Base-by-base conservation (phyloP, 345 rosid genomes). In the Arabidopsis arenosa region DNA sequence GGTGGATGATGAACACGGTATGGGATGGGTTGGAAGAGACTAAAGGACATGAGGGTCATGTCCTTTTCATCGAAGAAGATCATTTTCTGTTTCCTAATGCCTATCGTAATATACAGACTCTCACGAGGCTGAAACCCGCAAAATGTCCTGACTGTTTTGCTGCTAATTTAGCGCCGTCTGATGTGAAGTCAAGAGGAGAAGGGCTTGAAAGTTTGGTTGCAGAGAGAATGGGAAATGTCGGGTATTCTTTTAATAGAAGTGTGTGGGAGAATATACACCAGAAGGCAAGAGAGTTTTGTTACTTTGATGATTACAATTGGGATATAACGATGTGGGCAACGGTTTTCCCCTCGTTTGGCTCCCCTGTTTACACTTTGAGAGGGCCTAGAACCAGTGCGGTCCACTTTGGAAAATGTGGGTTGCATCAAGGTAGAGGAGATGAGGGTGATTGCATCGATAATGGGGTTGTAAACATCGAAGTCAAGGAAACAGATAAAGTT, bases 1-100 rank as follows among this genome's bases (percentile, higher is more conserved):
- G 99, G 99, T 95, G 98, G 99, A 92, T 95, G 99, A 95, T 95
- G 98, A 95, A 95, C 78, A 89, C 90, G 0, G 90, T 90, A 32
- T 95, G 99, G 98, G 98, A 95, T 83, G 98, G 99, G 28, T 73
- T 92, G 61, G 71, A 81, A 39, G 98, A 93, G 87, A 95, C 97
- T 37, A 74, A 64, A 63, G 82, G 65, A 28, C 94, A 85, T 35
- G 26, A 56, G 0, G 97, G 93, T 3, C 94, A 93, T 82, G 81
- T 90, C 73, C 96, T 92, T 80, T 95, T 95, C 86, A 92, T 95
- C 8, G 99, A 95, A 61, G 99, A 92, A 81, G 98, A 95, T 86
- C 99, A 95, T 78, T 93, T 95, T 77, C 86, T 95, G 30, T 88
- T 86, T 59, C 97, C 99, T 15, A 95, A 92, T 65, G 99, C 99